Base-by-base conservation (phyloP, 148 eudicot genomes). In the Heliamphora exappendiculata region DNA sequence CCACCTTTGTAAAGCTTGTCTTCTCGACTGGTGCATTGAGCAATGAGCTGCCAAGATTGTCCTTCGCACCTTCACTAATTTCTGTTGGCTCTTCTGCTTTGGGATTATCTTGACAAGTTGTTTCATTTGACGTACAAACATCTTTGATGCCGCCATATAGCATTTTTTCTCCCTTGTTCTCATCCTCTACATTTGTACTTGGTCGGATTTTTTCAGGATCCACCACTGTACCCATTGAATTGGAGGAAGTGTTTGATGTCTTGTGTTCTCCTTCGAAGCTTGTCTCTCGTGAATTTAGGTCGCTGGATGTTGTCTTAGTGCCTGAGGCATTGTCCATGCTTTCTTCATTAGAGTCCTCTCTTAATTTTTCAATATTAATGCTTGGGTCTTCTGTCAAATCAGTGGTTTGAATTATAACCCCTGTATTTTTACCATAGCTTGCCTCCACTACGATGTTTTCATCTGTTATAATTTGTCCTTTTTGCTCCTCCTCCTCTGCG, bases 261-360 rank as follows among this genome's bases (percentile, higher is more conserved):
- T 65, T 37, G 28, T 36, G 26, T 65, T 36, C 69, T 65, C 47
- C 26, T 37, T 65, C 14, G 5, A 65, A 65, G 45, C 69, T 65
- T 65, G 57, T 57, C 33, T 50, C 42, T 64, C 65, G 81, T 26
- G 50, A 49, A 8, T 47, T 31, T 63, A 51, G 67, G 39, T 77
- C 75, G 70, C 66, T 49, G 11, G 73, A 42, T 67, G 72, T 42
- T 42, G 22, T 22, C 72, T 42, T 41, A 1, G 69, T 34, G 45
- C 42, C 36, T 20, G 45, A 33, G 69, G 24, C 4, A 4, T 4
- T n/a, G 6, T 67, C 31, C 51, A 42, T 42, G 4, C 5, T 67
- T 67, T 22, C 71, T 50, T 67, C 71, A 22, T 24, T 44, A 7
- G 19, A 24, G 17, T 39, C 50, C 51, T 36, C 71, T 0, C 11